Conservation (phyloP, 2,329 filamentous ascomycete genomes). For the Alternaria consortialis region DNA sequence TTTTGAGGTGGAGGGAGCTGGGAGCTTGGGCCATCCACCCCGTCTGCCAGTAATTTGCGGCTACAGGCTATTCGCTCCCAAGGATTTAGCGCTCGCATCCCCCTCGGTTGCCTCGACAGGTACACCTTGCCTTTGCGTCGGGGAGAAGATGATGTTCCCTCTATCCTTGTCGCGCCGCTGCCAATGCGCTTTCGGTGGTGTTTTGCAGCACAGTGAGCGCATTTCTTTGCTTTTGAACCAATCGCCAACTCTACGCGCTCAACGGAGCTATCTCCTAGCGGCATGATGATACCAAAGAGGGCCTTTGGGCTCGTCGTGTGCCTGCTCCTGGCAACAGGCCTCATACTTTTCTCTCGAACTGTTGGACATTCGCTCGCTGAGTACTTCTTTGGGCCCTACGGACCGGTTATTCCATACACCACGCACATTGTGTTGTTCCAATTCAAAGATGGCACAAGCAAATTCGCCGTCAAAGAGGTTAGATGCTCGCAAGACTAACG, state of each 20-base stretch:
- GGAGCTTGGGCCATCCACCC: slow-evolving; percentile 18
- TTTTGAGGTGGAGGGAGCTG: slow-evolving; percentile 6
- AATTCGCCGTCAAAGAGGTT: slow-evolving; percentile 43
- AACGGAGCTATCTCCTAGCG: slow-evolving; percentile 7
- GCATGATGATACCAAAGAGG: slow-evolving; percentile 37
- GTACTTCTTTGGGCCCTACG: slow-evolving; percentile 26
- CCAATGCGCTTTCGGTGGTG: slow-evolving; percentile 6
- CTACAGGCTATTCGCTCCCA: slow-evolving; percentile 7
- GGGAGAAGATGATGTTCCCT: slow-evolving; percentile 4
- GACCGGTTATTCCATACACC: slow-evolving; percentile 31
- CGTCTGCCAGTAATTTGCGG: slow-evolving; percentile 14
- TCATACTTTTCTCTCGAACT: slow-evolving; percentile 33
- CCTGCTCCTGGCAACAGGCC: slow-evolving; percentile 14
- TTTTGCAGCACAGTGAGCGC: slow-evolving; percentile 5
- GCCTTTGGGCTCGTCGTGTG: slow-evolving; percentile 27
- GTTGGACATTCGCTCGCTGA: slow-evolving; percentile 26
- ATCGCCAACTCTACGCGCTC: background rate
- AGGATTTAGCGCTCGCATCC: slow-evolving; percentile 18
- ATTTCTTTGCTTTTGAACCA: slow-evolving; percentile 11
- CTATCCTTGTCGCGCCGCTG: slow-evolving; percentile 8
- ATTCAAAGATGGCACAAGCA: slow-evolving; percentile 40
- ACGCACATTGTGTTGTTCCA: slow-evolving; percentile 47
- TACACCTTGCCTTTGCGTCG: slow-evolving; percentile 11
- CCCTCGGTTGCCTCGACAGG: slow-evolving; percentile 14
- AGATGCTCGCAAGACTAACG: background rate